phyloP scores from a whole-genome alignment of 768 basidiomycete species.

The Mycena kentingensis region DNA sequence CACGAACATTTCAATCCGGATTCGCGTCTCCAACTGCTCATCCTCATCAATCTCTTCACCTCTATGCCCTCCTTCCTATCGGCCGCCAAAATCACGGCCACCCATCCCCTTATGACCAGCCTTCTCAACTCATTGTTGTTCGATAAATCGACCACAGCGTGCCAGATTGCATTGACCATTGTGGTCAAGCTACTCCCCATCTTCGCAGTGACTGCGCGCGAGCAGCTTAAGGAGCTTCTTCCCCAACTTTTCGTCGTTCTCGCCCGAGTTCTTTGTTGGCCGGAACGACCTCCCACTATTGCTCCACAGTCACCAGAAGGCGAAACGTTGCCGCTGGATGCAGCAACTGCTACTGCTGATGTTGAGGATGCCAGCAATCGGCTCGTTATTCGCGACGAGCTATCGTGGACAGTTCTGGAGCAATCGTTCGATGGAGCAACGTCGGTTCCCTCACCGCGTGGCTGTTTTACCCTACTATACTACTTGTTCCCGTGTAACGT shows the following conservation, averaged over 20 bases:
- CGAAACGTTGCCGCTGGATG: conserved; percentile 33
- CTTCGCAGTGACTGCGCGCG: conserved; percentile 63
- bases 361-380: conserved; percentile 36
- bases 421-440: conserved; percentile 54
- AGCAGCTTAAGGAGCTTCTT: conserved; percentile 57
- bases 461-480: conserved; percentile 79
- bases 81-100: conserved; percentile 52
- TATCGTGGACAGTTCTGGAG: conserved; percentile 72
- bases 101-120: conserved; percentile 63
- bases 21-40: conserved; percentile 68
- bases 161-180: conserved; percentile 62
- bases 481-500: conserved; percentile 92
- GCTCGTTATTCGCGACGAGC: conserved; percentile 51
- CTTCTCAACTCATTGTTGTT: conserved; percentile 69
- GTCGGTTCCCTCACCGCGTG: conserved; percentile 58
- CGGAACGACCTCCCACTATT: conserved; percentile 45
- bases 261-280: conserved; percentile 77
- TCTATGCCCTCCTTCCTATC: conserved; percentile 55
- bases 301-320: conserved; percentile 32
- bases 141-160: conserved; percentile 74
- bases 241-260: conserved; percentile 69
- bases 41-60: conserved; percentile 64
- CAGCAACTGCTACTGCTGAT: conserved; percentile 47
- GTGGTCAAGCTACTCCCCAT: conserved; percentile 75
- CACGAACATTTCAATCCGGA: conserved; percentile 63